Conservation (phyloP, 2,329 filamentous ascomycete species). For the Penicillium thymicola region DNA sequence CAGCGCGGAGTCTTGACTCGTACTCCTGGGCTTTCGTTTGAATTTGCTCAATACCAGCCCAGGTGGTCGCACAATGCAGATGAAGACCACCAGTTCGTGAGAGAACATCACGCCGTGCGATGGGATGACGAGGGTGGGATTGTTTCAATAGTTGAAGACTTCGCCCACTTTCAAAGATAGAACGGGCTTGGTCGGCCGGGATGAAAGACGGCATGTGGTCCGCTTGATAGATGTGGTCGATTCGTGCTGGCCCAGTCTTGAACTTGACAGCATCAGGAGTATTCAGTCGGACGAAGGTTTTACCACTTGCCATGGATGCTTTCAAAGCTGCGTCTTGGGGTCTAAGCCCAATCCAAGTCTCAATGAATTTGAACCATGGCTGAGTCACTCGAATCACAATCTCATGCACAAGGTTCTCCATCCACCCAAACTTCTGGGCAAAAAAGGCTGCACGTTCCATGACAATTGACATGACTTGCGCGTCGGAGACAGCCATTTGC, state of each 20-base stretch:
- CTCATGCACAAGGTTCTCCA: constrained; percentile 64
- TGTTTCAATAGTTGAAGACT: constrained; percentile 70
- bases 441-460: constrained; percentile 61
- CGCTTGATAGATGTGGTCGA: constrained; percentile 53
- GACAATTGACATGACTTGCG: constrained; percentile 59
- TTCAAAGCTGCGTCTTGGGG: constrained; percentile 54
- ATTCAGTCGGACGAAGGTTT: constrained; percentile 61
- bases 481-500: constrained; percentile 53
- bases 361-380: constrained; percentile 65
- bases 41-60: constrained; percentile 64
- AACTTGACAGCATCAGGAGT: constrained; percentile 58
- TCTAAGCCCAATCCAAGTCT: constrained; percentile 72
- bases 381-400: constrained; percentile 61
- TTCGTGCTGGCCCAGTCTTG: constrained; percentile 57
- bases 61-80: constrained; percentile 68
- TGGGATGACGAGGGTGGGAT: constrained; percentile 68
- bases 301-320: constrained; percentile 50
- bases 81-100: constrained; percentile 51
- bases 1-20: constrained; percentile 34
- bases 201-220: constrained; percentile 70
- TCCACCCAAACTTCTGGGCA: constrained; percentile 60
- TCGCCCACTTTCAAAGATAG: constrained; percentile 75
- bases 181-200: constrained; percentile 63
- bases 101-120: constrained; percentile 55
- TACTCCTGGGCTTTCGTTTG: constrained; percentile 56